Evolutionary conservation across 495 filamentous ascomycete species (phyloP).

Genomic region (Aspergillus olivimuriae): DNA sequence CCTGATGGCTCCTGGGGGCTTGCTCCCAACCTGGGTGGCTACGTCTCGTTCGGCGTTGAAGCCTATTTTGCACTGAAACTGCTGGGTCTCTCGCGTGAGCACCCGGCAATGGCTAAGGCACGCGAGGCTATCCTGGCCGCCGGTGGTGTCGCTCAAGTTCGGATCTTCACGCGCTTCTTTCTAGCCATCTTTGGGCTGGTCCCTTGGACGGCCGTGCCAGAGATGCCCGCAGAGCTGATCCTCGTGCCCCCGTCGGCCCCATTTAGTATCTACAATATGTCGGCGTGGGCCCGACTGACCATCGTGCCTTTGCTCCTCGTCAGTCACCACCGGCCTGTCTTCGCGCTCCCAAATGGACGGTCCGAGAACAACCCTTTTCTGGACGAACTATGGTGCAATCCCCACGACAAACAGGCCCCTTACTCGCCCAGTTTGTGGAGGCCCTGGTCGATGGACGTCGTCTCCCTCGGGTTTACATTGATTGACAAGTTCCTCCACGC

Average conservation of each 20-base stretch:
- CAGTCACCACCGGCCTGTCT: slow-evolving; percentile 29
- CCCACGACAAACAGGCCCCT: slow-evolving; percentile 20
- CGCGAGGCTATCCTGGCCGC: slow-evolving; percentile 18
- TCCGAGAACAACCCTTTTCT: slow-evolving; percentile 24
- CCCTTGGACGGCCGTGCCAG: slow-evolving; percentile 33
- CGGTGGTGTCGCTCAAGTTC: slow-evolving; percentile 34
- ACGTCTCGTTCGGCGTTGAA: slow-evolving; percentile 29
- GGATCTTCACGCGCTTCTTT: slow-evolving; percentile 31
- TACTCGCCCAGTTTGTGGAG: slow-evolving; percentile 12
- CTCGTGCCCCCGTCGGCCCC: slow-evolving; percentile 22
- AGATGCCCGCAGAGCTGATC: slow-evolving; percentile 36
- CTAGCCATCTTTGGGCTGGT: slow-evolving; percentile 38
- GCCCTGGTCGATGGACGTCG: slow-evolving; percentile 9
- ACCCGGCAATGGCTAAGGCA: slow-evolving; percentile 19
- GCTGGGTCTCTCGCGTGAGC: background rate
- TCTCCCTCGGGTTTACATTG: slow-evolving; percentile 16
- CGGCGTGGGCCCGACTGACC: slow-evolving; percentile 33
- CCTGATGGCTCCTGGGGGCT: slow-evolving; percentile 33
- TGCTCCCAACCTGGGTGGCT: slow-evolving; percentile 25
- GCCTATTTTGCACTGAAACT: slow-evolving; percentile 29
- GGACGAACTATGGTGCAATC: slow-evolving; percentile 35
- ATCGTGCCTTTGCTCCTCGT: slow-evolving; percentile 32
- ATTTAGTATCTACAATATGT: slow-evolving; percentile 31
- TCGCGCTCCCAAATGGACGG: slow-evolving; percentile 26
- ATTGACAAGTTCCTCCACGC: slow-evolving; percentile 20